Percentiles rank a stretch among this genome's conserved stretches.
Conservation (phyloP, 148 eudicot genomes). For the Camellia lanceoleosa region DNA sequence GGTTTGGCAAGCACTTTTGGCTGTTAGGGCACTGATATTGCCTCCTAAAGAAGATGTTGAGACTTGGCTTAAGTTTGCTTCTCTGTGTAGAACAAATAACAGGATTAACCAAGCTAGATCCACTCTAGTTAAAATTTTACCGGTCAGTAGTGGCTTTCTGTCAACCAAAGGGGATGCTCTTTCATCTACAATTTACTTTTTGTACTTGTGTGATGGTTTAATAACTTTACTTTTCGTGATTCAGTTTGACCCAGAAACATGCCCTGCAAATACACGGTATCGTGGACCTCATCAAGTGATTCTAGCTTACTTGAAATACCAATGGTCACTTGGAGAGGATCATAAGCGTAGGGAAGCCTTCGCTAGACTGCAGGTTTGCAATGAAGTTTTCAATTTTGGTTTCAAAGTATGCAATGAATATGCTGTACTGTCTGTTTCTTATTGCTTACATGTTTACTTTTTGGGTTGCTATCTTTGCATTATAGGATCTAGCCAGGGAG, state of each 20-base stretch:
- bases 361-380: conserved; percentile 69
- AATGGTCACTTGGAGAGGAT: conserved; percentile 97
- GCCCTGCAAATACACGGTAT: conserved; percentile 59
- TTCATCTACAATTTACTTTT: neutral
- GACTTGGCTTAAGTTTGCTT: conserved; percentile 94
- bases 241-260: conserved; percentile 92
- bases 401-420: neutral
- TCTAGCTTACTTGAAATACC: conserved; percentile 83
- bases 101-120: conserved; percentile 91
- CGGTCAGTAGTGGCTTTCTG: conserved; percentile 41
- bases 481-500: conserved; percentile 70
- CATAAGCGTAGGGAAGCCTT: conserved; percentile 92
- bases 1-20: conserved; percentile 97
- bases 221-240: conserved; percentile 10
- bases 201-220: neutral
- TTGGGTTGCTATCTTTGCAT: neutral
- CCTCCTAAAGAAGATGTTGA: conserved; percentile 92
- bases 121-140: conserved; percentile 78
- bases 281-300: conserved; percentile 93
- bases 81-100: conserved; percentile 89
- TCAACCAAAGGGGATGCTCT: neutral
- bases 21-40: conserved; percentile 82
- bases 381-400: neutral
- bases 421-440: neutral
- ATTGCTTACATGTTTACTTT: no score